Conservation (phyloP, 1,284 basidiomycete genomes). For the Takashimella koratensis region DNA sequence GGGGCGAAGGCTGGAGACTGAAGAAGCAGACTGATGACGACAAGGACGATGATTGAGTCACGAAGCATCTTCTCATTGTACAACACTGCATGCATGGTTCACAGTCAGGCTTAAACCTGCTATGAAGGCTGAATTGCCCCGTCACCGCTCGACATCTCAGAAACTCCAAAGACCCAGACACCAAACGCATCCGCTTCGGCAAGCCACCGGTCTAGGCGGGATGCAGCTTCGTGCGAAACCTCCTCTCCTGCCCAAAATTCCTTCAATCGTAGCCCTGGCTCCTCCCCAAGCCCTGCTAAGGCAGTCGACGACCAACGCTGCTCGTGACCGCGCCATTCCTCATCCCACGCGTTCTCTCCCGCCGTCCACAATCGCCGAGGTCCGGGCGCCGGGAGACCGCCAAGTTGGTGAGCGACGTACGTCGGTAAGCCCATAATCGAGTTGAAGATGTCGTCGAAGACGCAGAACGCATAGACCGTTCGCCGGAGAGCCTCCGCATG, state of each 20-base stretch:
- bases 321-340: neutral
- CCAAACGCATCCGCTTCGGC: constrained; percentile 2
- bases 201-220: constrained; percentile 1
- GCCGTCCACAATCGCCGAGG: constrained; percentile 4
- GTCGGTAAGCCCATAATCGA: constrained; percentile 1
- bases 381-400: constrained; percentile 3
- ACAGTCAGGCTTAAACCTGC: too few relatives aligned
- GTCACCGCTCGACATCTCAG: constrained; percentile 4
- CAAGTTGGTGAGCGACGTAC: constrained; percentile 8
- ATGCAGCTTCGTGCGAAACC: neutral
- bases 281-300: neutral
- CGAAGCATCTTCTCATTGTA: neutral
- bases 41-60: neutral
- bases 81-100: neutral
- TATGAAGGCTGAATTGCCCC: too few relatives aligned
- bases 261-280: neutral
- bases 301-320: neutral
- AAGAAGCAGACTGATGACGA: constrained; percentile 2
- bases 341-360: neutral
- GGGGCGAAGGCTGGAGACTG: constrained; percentile 5
- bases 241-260: constrained; percentile 1
- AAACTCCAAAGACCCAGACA: neutral
- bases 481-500: constrained; percentile 7
- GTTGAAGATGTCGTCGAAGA: constrained; percentile 10
- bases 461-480: constrained; percentile 6